Conservation (phyloP, 1,284 basidiomycete genomes). For the Pterulicium gracile region DNA sequence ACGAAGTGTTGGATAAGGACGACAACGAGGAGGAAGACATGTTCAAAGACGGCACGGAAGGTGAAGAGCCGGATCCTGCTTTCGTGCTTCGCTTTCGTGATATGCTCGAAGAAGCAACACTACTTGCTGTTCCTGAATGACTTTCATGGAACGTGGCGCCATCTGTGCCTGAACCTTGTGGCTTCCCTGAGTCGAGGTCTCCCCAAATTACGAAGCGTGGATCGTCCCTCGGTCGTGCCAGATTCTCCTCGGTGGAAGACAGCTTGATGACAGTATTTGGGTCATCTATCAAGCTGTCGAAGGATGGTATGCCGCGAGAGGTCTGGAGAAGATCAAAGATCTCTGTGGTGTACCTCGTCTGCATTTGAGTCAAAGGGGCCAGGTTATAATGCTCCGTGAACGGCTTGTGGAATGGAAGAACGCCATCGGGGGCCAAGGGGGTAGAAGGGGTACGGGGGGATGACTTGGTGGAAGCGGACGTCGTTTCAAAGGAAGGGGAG, state of each 20-base stretch:
- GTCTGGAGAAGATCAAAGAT: conserved; percentile 78
- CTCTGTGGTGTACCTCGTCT: conserved; percentile 57
- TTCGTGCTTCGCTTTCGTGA: conserved; percentile 22
- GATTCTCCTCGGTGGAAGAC: conserved; percentile 51
- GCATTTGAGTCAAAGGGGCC: conserved; percentile 33
- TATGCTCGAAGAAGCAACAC: conserved; percentile 29
- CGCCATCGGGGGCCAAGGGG: conserved; percentile 8
- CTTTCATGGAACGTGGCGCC: background rate
- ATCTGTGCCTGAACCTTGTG: background rate
- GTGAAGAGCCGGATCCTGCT: background rate
- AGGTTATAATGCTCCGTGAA: conserved; percentile 16
- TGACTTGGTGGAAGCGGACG: background rate
- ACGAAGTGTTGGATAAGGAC: background rate
- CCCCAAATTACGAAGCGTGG: conserved; percentile 86
- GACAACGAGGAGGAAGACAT: background rate
- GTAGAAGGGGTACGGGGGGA: conserved; percentile 9
- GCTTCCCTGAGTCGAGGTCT: conserved; percentile 25
- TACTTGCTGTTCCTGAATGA: conserved; percentile 25
- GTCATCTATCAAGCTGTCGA: conserved; percentile 46
- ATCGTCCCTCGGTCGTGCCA: conserved; percentile 66
- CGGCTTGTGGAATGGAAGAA: conserved; percentile 8
- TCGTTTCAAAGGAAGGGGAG: background rate
- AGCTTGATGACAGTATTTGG: conserved; percentile 49
- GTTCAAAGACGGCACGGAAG: background rate
- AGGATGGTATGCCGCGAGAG: conserved; percentile 60